Percentiles rank a stretch among this genome's conserved stretches.
Conservation (phyloP, 257 asterid genomes). For the Nicotiana attenuata region DNA sequence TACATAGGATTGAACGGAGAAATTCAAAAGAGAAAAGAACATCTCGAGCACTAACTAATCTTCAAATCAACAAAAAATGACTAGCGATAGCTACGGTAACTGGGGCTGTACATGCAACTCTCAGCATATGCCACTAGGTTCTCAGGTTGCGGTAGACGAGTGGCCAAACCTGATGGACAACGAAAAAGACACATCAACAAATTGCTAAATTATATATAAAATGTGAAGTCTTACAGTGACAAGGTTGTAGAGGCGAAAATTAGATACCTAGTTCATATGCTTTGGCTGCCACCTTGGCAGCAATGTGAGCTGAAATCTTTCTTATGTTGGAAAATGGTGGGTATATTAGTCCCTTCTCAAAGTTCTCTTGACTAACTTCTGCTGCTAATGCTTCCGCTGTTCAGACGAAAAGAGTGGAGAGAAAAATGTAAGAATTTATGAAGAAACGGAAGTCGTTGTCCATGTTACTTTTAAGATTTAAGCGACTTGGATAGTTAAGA, state of each 20-base stretch:
- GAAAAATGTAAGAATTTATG: neutral
- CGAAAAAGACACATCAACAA: neutral
- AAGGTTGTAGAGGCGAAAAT: neutral
- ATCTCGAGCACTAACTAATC: neutral
- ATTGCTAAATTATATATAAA: neutral
- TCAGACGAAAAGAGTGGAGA: conserved; percentile 14
- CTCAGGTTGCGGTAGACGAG: conserved; percentile 75
- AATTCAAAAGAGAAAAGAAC: neutral
- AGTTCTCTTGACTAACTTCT: conserved; percentile 66
- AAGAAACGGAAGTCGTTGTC: too few relatives aligned
- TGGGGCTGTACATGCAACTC: conserved; percentile 93
- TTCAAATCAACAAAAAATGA: neutral
- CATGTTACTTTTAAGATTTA: too few relatives aligned
- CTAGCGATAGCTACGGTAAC: conserved; percentile 69
- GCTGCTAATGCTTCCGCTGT: conserved; percentile 91
- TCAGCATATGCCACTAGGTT: conserved; percentile 65
- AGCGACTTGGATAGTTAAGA: neutral
- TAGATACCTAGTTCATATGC: conserved; percentile 77
- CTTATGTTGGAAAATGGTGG: conserved; percentile 80
- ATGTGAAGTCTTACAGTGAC: neutral
- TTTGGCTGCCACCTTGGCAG: conserved; percentile 86
- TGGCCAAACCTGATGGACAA: conserved; percentile 59
- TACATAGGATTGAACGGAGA: neutral
- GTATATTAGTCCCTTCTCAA: conserved; percentile 71
- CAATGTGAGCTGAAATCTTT: conserved; percentile 84